Evolutionary conservation across 352 stramenopile species (phyloP).

Genomic region (Elongisporangium prolatum): DNA sequence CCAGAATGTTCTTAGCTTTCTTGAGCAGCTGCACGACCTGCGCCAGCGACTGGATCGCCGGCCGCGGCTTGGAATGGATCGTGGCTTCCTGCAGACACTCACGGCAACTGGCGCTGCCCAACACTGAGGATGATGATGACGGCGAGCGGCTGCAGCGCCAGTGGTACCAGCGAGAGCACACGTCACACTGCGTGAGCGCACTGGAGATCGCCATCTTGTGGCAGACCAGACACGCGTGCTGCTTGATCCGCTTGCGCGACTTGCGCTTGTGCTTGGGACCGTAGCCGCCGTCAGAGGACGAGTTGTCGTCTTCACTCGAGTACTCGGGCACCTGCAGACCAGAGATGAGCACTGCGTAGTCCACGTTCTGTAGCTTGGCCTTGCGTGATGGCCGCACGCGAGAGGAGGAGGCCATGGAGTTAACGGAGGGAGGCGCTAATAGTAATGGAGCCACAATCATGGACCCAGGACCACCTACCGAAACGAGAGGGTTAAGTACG

Average conservation of each 20-base stretch:
- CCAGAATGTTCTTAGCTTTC: conserved; percentile 83
- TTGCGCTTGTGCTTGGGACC: conserved; percentile 31
- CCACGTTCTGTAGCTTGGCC: conserved; percentile 68
- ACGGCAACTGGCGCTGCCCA: conserved; percentile 75
- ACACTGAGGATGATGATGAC: conserved; percentile 49
- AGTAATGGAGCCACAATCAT: not conserved
- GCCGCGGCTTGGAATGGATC: conserved; percentile 21
- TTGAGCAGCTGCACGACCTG: conserved; percentile 74
- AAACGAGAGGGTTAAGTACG: not conserved
- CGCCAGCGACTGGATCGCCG: conserved; percentile 37
- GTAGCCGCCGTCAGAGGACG: conserved; percentile 46
- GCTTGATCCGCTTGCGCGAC: conserved; percentile 13
- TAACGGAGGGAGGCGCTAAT: not conserved
- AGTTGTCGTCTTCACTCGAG: conserved; percentile 52
- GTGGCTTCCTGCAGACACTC: conserved; percentile 57
- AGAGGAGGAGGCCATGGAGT: not conserved
- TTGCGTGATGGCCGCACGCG: conserved; percentile 43
- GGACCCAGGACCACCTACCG: not conserved
- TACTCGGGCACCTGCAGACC: conserved; percentile 80
- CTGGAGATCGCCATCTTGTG: conserved; percentile 24
- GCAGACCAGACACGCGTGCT: conserved; percentile 58
- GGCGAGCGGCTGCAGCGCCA: conserved; percentile 34
- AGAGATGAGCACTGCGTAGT: conserved; percentile 75
- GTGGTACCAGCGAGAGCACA: conserved; percentile 59
- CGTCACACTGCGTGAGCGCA: conserved; percentile 69